Evolutionary conservation across 2,329 filamentous ascomycete genomes (phyloP), one percentile per base, ranked within the genome.

Genomic region (Karstenula rhodostoma): DNA sequence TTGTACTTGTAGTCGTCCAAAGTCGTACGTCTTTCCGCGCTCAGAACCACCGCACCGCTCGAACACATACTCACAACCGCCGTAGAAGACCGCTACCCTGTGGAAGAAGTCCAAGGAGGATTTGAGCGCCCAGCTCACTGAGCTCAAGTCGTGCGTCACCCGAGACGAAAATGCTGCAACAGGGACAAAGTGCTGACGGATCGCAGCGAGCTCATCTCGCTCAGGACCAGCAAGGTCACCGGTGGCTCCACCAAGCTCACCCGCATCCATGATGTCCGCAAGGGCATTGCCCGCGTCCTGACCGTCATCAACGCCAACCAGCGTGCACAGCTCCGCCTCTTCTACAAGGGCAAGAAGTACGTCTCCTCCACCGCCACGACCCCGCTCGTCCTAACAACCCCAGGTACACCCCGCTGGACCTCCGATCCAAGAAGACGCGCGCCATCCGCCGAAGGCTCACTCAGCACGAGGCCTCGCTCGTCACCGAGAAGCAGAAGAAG

Each of bases 281-380:
- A 99, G 89, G 97, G 94, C 63, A 97, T 99, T 84, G 96, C 95
- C 80, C 94, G 94, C 81, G 92, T 97, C 84, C 90, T 99, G 78
- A 99, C 95, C 83, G 89, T 99, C 86, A 97, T 99, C 90, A 99
- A 98, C 89, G 91, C 93, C 85, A 98, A 96, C 89, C 95, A 99
- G 88, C 91, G 96, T 83, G 87, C 93, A 73, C 94, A 98, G 86
- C 93, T 99, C 61, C 73, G 75, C 64, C 88, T 98, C 74, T 98
- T 98, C 91, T 99, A 99, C 90, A 96, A 97, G 89, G 91, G 91
- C 90, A 98, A 98, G 92, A 98, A 97, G 89, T 77, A 67, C 69
- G 75, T 76, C 54, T 40, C 57, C 50, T 51, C 59, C 47, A n/a
- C 35, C n/a, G 33, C 35, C 35, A 10, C 56, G 27, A 52, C 25